Conservation (phyloP, 768 basidiomycete species). For the Serendipita sp. region DNA sequence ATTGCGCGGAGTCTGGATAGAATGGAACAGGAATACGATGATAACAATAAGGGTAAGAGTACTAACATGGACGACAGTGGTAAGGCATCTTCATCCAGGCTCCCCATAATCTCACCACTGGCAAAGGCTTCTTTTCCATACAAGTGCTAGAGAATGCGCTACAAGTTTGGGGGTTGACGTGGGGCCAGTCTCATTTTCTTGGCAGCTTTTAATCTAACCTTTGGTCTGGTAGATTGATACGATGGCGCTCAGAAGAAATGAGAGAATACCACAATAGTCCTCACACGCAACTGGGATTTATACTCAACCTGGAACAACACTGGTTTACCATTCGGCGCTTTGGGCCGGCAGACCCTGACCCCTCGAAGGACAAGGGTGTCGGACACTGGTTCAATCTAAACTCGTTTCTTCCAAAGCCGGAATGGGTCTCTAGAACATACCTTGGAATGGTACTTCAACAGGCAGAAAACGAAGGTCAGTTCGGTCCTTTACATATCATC, state of each 20-base stretch:
- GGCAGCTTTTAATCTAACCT: not conserved
- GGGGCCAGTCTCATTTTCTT: slow-evolving; percentile 11
- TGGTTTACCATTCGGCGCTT: slow-evolving; percentile 84
- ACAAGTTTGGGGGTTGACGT: slow-evolving; percentile 73
- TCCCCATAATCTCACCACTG: not conserved
- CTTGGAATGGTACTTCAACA: slow-evolving; percentile 76
- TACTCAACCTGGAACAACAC: slow-evolving; percentile 72
- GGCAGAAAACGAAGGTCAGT: slow-evolving; percentile 62
- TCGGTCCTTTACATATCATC: slow-evolving; percentile 14
- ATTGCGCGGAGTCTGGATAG: slow-evolving; percentile 54
- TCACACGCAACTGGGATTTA: slow-evolving; percentile 68
- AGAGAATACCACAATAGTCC: slow-evolving; percentile 55
- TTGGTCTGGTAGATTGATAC: slow-evolving; percentile 37
- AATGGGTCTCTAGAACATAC: slow-evolving; percentile 73
- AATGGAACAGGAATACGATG: slow-evolving; percentile 44
- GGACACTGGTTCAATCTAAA: slow-evolving; percentile 85
- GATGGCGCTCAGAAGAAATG: slow-evolving; percentile 79
- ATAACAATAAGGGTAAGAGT: slow-evolving; percentile 27
- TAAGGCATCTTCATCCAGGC: slow-evolving; percentile 14
- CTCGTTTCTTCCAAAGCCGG: slow-evolving; percentile 49
- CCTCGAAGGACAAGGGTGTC: slow-evolving; percentile 28
- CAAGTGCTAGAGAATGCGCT: slow-evolving; percentile 78
- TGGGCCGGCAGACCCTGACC: slow-evolving; percentile 31
- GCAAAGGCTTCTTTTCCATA: slow-evolving; percentile 73
- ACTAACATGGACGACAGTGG: slow-evolving; percentile 88